These are phyloP conservation scores for Hortaea sp. DNA, from an alignment of 2,329 filamentous ascomycete species.

Conservation along the genomic window DNA sequence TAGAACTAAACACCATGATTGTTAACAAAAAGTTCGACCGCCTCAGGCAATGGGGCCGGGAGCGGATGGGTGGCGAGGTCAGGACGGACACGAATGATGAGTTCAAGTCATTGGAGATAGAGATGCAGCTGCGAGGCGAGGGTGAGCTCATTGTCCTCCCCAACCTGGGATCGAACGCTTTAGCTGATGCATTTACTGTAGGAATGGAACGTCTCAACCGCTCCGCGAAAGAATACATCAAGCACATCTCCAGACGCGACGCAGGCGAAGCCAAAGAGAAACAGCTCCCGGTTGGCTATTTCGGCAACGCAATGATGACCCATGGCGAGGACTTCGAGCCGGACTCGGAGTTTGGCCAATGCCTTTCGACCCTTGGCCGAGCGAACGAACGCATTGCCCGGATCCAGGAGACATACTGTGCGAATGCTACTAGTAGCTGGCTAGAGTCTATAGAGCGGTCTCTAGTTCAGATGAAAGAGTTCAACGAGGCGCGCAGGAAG, in stretches of 20 bases:
- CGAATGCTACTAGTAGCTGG: constrained; percentile 72
- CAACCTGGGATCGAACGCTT: too few relatives aligned
- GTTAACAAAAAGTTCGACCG: constrained; percentile 85
- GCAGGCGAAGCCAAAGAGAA: constrained; percentile 86
- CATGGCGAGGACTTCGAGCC: constrained; percentile 90
- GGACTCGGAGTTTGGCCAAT: constrained; percentile 85
- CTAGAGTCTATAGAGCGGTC: constrained; percentile 84
- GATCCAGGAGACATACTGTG: constrained; percentile 73
- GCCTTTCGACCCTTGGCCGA: constrained; percentile 66
- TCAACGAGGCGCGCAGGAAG: constrained; percentile 86
- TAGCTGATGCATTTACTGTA: constrained; percentile 27
- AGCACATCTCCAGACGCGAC: constrained; percentile 74
- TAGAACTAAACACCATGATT: constrained; percentile 30
- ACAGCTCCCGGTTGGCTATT: constrained; percentile 63
- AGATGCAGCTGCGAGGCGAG: constrained; percentile 83
- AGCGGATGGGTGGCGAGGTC: constrained; percentile 87
- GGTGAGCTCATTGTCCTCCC: constrained; percentile 44
- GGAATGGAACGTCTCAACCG: constrained; percentile 85
- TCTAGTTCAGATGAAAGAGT: constrained; percentile 92
- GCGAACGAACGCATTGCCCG: constrained; percentile 81
- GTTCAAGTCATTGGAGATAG: constrained; percentile 79
- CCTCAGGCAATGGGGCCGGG: constrained; percentile 95
- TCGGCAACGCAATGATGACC: constrained; percentile 75
- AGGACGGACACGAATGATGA: constrained; percentile 82
- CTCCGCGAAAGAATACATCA: constrained; percentile 77